Percentiles rank a stretch among this genome's conserved stretches.
Evolutionary conservation across 2,329 filamentous ascomycete species (phyloP).

Genomic region (Cercospora citrullina): DNA sequence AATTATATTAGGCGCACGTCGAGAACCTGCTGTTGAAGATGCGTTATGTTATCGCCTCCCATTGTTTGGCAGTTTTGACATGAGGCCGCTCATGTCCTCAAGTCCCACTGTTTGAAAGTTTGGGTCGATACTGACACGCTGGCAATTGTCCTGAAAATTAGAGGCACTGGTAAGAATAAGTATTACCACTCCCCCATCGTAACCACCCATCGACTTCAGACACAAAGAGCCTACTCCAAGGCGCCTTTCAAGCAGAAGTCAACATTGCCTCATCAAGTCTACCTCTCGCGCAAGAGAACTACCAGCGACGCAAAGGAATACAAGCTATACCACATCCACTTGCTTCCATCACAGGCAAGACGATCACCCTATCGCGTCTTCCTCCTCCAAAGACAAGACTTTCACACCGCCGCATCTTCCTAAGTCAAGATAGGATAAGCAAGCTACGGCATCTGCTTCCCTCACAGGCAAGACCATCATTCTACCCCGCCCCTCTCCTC

Average conservation of each 20-base stretch:
- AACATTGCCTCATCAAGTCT: background rate
- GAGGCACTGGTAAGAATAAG: background rate
- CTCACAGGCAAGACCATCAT: background rate
- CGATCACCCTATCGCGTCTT: background rate
- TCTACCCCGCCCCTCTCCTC: background rate
- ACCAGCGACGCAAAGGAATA: background rate
- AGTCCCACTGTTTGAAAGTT: background rate
- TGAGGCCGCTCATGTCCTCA: background rate
- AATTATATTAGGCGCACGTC: background rate
- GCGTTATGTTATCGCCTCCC: background rate
- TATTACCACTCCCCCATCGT: background rate
- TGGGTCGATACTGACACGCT: background rate
- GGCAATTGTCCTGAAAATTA: background rate
- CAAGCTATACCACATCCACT: background rate
- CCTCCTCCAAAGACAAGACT: background rate
- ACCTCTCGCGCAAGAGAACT: background rate
- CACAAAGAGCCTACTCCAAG: background rate
- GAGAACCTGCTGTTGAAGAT: background rate
- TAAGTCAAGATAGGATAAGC: background rate
- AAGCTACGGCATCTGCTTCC: background rate
- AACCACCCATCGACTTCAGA: background rate
- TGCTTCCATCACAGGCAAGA: background rate
- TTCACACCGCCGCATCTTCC: background rate
- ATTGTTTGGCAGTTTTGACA: background rate
- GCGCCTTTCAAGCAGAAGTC: background rate